Evolutionary conservation across 257 asterid genomes (phyloP).

Genomic region (Nicotiana tomentosiformis): DNA sequence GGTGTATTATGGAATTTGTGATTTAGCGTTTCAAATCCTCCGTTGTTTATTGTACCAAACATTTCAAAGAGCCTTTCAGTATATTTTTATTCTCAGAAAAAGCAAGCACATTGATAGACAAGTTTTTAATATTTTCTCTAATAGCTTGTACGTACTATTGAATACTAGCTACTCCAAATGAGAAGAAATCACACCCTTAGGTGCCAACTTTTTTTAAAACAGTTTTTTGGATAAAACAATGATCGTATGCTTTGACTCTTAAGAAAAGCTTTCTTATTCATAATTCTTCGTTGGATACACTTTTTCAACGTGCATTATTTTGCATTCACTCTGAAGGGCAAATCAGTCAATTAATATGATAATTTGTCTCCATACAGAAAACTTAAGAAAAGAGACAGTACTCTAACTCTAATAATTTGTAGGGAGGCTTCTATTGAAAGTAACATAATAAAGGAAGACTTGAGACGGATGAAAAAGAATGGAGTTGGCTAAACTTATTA

Average conservation of each 20-base stretch:
- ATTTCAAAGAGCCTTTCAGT: neutral
- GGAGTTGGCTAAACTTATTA: neutral
- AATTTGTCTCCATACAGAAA: neutral
- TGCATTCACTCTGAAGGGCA: neutral
- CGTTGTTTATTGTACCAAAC: neutral
- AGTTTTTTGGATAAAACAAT: neutral
- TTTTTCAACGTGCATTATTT: neutral
- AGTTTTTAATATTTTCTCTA: neutral
- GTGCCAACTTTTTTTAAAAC: too few relatives aligned
- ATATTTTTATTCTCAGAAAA: neutral
- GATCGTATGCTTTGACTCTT: neutral
- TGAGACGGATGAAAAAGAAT: neutral
- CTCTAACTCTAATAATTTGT: neutral
- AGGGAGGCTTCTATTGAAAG: neutral
- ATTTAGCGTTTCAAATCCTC: neutral
- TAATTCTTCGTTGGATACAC: neutral
- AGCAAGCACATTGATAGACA: neutral
- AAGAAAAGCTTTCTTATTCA: neutral
- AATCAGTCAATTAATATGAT: neutral
- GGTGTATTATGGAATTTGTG: neutral
- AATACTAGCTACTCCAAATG: too few relatives aligned
- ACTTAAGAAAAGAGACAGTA: neutral
- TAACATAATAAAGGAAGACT: neutral
- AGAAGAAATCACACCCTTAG: too few relatives aligned
- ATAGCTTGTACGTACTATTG: too few relatives aligned